Evolutionary conservation across 169 alveolate genomes (phyloP), one percentile per base, ranked within the genome.

Genomic region (Plasmodium berghei): DNA sequence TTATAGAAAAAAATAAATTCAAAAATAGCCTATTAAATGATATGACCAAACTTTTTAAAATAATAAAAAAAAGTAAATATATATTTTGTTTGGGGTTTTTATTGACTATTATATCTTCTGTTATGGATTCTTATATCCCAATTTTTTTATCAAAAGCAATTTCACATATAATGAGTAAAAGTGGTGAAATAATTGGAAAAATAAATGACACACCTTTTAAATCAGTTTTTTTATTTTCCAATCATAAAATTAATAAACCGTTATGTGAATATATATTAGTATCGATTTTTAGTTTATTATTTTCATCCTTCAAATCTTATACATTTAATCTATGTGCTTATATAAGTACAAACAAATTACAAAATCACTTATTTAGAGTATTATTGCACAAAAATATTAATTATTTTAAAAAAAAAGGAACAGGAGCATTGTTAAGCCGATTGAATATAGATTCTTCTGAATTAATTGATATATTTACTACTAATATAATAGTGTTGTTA

Each of bases 81-180:
- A 52, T 80, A 34, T 80, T 80, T 80, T 55, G 48, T 45, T 9
- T 67, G 9, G 90, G 90, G 26, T 48, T 80, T 42, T 1, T 80
- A 55, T 59, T 80, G 66, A 80, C 90, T 8, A 80, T 69, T 14
- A 28, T 80, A 24, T 80, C 90, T 5, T 66, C 90, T 52, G 62
- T 80, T 54, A 63, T 80, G n/a, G 90, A 80, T 80, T 80, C 83
- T 18, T 80, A 66, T 61, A 67, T 80, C 56, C 90, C 90, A 20
- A 67, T 80, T n/a, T 67, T 52, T 80, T 22, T 80, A 49, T 80
- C 90, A 45, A 80, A 66, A 80, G 56, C 90, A 1, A 16, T 80
- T 22, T 52, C 90, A 26, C 69, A 62, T 70, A 55, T 80, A 58
- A 80, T 80, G 83, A 46, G 61, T 66, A 80, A 10, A 34, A 80